phyloP scores from a whole-genome alignment of 108 stramenopile species.

The Conticribra weissflogii region DNA sequence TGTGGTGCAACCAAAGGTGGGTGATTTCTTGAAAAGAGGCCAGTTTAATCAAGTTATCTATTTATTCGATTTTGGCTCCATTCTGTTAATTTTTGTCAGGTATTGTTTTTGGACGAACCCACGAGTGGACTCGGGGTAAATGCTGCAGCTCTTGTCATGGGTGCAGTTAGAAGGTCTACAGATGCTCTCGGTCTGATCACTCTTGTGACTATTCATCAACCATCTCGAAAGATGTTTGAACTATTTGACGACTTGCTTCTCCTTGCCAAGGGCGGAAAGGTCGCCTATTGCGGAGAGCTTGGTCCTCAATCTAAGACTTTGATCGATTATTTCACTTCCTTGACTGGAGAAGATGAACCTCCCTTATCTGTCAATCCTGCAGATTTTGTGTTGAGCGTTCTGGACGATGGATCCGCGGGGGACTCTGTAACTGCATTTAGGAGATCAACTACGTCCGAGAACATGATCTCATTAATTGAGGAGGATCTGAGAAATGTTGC shows the following conservation, averaged over 20 bases:
- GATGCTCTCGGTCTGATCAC: conserved; percentile 35
- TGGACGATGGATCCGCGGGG: conserved; percentile 31
- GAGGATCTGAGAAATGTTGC: conserved; percentile 12
- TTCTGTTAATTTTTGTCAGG: conserved; percentile 2
- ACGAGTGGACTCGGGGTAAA: conserved; percentile 32
- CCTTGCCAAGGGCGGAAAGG: conserved; percentile 38
- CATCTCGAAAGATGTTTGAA: conserved; percentile 39
- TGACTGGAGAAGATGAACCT: conserved; percentile 10
- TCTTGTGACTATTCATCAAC: conserved; percentile 46
- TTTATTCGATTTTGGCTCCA: too few species aligned
- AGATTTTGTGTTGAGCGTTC: conserved; percentile 28
- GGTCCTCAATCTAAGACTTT: conserved; percentile 13
- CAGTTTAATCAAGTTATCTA: too few species aligned
- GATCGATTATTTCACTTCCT: conserved; percentile 21
- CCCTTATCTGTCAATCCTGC: conserved; percentile 24
- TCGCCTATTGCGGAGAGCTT: conserved; percentile 35
- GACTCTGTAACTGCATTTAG: conserved; percentile 26
- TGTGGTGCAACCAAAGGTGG: conserved; percentile 29
- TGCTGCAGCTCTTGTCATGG: conserved; percentile 45
- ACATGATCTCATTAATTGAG: conserved; percentile 10
- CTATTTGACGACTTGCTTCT: conserved; percentile 43
- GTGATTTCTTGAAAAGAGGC: background rate
- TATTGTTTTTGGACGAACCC: conserved; percentile 41
- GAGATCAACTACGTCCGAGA: background rate
- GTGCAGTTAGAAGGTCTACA: conserved; percentile 31